Evolutionary conservation across 2,329 filamentous ascomycete genomes (phyloP).

Genomic region (Nothopassalora personata): DNA sequence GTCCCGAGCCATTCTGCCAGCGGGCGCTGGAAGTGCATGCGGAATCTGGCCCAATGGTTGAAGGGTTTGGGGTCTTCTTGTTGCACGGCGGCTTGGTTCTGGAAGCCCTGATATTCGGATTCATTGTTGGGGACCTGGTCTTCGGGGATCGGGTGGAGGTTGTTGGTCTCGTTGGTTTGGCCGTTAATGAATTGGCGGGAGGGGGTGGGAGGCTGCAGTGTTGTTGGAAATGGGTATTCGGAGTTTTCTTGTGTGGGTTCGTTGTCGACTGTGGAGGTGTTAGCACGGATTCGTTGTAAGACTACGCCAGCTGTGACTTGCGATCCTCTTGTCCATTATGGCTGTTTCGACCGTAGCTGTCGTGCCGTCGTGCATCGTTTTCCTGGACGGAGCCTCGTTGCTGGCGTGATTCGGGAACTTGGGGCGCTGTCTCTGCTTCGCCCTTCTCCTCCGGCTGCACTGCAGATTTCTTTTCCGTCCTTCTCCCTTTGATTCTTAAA

Average conservation of each 20-base stretch:
- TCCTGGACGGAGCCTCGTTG: neutral
- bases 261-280: conserved; percentile 2
- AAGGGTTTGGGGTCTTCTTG: conserved; percentile 8
- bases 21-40: conserved; percentile 50
- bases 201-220: neutral
- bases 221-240: neutral
- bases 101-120: neutral
- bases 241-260: neutral
- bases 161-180: neutral
- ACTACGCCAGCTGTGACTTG: neutral
- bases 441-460: conserved; percentile 19
- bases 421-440: conserved; percentile 23
- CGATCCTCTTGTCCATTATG: neutral
- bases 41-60: conserved; percentile 51
- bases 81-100: neutral
- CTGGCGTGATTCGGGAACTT: conserved; percentile 7
- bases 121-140: neutral
- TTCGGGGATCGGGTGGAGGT: neutral
- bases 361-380: neutral
- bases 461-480: neutral
- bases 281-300: neutral
- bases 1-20: conserved; percentile 58
- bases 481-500: conserved; percentile 13
- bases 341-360: neutral
- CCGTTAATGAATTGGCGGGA: neutral